These are phyloP conservation scores for Phlebiopsis flavidoalba DNA, from an alignment of 768 basidiomycete species.

Conservation along the genomic window DNA sequence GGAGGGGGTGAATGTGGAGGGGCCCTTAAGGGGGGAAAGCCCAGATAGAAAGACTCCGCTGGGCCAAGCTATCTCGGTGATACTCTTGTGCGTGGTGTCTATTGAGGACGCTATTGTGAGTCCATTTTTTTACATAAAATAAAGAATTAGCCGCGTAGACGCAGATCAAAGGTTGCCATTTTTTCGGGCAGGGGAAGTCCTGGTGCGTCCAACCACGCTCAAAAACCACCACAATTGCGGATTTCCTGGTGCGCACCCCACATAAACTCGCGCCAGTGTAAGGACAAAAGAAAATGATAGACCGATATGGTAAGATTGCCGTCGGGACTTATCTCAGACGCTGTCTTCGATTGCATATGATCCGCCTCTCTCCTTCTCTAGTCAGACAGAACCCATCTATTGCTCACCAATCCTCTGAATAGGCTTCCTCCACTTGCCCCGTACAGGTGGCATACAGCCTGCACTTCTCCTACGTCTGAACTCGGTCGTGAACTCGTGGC, in stretches of 20 bases:
- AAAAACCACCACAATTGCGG: not conserved
- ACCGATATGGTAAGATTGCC: too few species aligned
- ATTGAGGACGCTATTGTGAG: constrained; percentile 12
- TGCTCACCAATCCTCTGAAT: too few species aligned
- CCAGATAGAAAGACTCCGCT: too few species aligned
- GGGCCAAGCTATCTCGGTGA: not conserved
- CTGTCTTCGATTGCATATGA: not conserved
- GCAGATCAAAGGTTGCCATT: too few species aligned
- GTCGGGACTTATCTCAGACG: not conserved
- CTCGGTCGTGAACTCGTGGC: not conserved
- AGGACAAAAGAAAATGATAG: not conserved
- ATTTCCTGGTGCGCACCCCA: constrained; percentile 5
- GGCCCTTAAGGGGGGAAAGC: too few species aligned
- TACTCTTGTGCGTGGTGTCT: not conserved
- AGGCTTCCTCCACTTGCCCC: too few species aligned
- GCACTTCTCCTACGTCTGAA: not conserved
- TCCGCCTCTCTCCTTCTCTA: too few species aligned
- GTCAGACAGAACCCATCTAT: too few species aligned
- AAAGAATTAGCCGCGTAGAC: constrained; percentile 10
- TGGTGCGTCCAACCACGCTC: constrained; percentile 8
- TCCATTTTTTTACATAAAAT: constrained; percentile 9
- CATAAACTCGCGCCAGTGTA: not conserved
- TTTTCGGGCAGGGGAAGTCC: not conserved
- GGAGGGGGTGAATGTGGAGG: too few species aligned
- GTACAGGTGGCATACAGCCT: too few species aligned